Evolutionary conservation across 148 eudicot species (phyloP).

Genomic region (Spergularia marina): DNA sequence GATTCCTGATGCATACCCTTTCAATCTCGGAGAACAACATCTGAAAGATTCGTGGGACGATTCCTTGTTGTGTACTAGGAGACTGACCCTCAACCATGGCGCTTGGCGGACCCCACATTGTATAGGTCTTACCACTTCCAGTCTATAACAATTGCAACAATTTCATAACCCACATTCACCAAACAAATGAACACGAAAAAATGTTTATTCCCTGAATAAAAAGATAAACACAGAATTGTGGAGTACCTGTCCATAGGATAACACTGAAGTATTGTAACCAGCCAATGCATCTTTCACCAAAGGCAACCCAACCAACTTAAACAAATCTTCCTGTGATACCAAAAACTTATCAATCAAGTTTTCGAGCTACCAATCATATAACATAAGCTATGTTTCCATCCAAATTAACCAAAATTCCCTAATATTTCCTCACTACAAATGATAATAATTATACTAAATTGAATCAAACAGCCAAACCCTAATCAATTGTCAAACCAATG

Average conservation of each 20-base stretch:
- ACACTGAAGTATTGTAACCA: conserved; percentile 82
- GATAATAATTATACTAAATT: too few species aligned
- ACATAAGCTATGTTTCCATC: not conserved
- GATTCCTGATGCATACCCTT: conserved; percentile 43
- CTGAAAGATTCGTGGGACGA: conserved; percentile 85
- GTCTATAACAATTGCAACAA: conserved; percentile 38
- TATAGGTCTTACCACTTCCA: conserved; percentile 97
- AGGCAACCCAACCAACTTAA: conserved; percentile 71
- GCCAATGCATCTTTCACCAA: conserved; percentile 81
- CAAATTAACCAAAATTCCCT: too few species aligned
- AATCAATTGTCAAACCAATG: not conserved
- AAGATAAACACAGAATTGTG: too few species aligned
- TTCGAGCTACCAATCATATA: not conserved
- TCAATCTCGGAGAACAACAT: conserved; percentile 80
- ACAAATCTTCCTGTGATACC: conserved; percentile 75
- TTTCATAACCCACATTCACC: not conserved
- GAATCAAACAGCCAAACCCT: too few species aligned
- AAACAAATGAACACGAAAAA: not conserved
- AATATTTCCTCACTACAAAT: too few species aligned
- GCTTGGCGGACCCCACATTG: conserved; percentile 97
- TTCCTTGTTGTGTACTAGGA: conserved; percentile 56
- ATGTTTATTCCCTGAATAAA: too few species aligned
- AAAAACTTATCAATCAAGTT: not conserved
- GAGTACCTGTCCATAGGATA: conserved; percentile 91
- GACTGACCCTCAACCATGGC: conserved; percentile 81